Percentiles rank a stretch among this genome's conserved stretches.
Conservation (phyloP, 2,329 filamentous ascomycete genomes). For the Fusarium subglutinans region DNA sequence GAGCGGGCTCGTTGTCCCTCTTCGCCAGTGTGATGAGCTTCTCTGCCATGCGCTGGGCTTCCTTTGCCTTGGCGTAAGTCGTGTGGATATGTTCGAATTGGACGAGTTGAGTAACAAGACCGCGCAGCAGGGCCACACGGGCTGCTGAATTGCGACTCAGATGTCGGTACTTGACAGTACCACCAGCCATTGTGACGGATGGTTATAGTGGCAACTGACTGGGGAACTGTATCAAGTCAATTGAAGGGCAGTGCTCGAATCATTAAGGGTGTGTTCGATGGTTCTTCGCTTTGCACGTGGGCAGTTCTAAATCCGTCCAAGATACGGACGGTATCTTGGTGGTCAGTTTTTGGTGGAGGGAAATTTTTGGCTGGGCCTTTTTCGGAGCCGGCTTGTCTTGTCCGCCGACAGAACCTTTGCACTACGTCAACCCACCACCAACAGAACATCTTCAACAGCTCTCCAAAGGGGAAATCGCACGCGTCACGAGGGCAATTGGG, state of each 20-base stretch:
- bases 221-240: not conserved
- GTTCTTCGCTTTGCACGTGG: constrained; percentile 21
- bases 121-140: constrained; percentile 90
- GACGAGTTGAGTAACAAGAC: constrained; percentile 94
- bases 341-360: constrained; percentile 41
- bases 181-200: constrained; percentile 76
- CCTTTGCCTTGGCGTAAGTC: constrained; percentile 96
- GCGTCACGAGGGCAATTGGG: constrained; percentile 39
- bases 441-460: constrained; percentile 36
- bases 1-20: constrained; percentile 85
- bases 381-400: constrained; percentile 45
- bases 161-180: constrained; percentile 87
- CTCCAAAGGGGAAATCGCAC: constrained; percentile 18
- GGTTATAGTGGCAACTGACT: constrained; percentile 13
- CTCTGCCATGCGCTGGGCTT: constrained; percentile 92
- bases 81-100: constrained; percentile 93
- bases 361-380: constrained; percentile 47
- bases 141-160: constrained; percentile 87
- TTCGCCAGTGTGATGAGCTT: constrained; percentile 95
- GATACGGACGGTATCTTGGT: constrained; percentile 4
- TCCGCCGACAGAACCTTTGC: constrained; percentile 40
- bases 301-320: constrained; percentile 7
- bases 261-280: not conserved
- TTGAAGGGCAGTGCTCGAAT: not conserved
- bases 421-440: constrained; percentile 45